phyloP scores from a whole-genome alignment of 164 flowering plant genomes.

The Magnolia changhungtana region DNA sequence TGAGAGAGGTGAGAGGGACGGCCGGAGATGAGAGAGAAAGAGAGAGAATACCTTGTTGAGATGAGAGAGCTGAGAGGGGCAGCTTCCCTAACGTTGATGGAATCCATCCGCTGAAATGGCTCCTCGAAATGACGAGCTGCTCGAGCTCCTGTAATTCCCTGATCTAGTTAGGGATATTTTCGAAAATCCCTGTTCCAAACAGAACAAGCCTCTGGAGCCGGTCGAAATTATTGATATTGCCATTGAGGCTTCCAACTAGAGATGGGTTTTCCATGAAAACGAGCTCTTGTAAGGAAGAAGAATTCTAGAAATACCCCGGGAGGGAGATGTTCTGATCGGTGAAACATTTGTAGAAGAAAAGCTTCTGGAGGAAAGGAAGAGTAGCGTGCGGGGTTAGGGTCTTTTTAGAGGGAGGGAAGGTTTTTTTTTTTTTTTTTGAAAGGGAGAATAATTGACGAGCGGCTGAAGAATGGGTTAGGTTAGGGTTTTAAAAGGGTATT shows the following conservation, averaged over 20 bases:
- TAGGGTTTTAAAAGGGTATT: no score
- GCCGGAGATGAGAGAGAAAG: no score
- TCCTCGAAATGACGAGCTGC: conserved; percentile 56
- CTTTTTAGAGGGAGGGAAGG: no score
- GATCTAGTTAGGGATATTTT: conserved; percentile 45
- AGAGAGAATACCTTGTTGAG: no score
- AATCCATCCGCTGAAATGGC: conserved; percentile 39
- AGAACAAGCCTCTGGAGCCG: conserved; percentile 49
- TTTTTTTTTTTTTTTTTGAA: no score
- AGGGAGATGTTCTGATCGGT: conserved; percentile 21
- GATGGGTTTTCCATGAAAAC: conserved; percentile 66
- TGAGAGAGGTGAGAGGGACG: no score
- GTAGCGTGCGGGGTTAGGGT: neutral
- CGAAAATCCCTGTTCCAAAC: conserved; percentile 49
- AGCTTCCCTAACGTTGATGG: conserved; percentile 27
- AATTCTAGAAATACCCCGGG: conserved; percentile 24
- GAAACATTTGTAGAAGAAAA: conserved; percentile 80
- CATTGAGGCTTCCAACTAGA: conserved; percentile 43
- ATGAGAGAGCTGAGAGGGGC: neutral
- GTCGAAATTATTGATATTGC: conserved; percentile 32
- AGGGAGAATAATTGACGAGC: no score
- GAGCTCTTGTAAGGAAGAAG: conserved; percentile 55
- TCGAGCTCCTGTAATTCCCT: conserved; percentile 35
- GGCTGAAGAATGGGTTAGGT: no score
- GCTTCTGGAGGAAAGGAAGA: conserved; percentile 58